Evolutionary conservation across 306 rosid species (phyloP).

Genomic region (Fragaria ananassa): DNA sequence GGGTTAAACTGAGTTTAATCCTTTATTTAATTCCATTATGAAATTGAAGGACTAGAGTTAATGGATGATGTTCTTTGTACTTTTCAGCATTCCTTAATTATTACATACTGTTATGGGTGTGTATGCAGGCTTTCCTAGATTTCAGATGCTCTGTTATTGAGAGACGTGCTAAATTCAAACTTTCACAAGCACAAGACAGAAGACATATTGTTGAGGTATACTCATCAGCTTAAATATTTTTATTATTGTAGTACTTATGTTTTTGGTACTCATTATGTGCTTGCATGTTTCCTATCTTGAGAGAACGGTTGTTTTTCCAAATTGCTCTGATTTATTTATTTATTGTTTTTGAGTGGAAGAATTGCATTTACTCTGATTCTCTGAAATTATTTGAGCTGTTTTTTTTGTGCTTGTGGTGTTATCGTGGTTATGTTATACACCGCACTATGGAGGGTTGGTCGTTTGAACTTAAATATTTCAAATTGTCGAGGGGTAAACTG

Average conservation of each 20-base stretch:
- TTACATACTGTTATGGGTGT: not conserved
- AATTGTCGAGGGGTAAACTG: not conserved
- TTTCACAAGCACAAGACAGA: conserved; percentile 76
- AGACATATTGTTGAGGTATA: conserved; percentile 86
- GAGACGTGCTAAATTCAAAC: conserved; percentile 87
- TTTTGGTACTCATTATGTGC: conserved; percentile 6
- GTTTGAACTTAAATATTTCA: not conserved
- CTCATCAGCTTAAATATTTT: not conserved
- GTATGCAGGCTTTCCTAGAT: conserved; percentile 72
- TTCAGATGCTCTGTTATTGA: conserved; percentile 89
- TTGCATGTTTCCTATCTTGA: not conserved
- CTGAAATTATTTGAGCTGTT: conserved; percentile 6
- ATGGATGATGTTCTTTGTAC: conserved; percentile 1
- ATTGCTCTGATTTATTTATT: not conserved
- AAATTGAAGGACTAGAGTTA: not conserved
- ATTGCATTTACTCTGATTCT: no score
- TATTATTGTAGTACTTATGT: not conserved
- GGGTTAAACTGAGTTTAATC: no score
- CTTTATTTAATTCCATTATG: not conserved
- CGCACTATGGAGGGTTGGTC: not conserved
- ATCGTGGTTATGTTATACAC: not conserved
- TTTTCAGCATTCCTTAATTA: not conserved
- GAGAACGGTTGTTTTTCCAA: not conserved
- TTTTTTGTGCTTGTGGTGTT: not conserved
- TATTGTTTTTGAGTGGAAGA: no score